Evolutionary conservation across 2,329 filamentous ascomycete genomes (phyloP).

Genomic region (Microcyclospora pomicola): DNA sequence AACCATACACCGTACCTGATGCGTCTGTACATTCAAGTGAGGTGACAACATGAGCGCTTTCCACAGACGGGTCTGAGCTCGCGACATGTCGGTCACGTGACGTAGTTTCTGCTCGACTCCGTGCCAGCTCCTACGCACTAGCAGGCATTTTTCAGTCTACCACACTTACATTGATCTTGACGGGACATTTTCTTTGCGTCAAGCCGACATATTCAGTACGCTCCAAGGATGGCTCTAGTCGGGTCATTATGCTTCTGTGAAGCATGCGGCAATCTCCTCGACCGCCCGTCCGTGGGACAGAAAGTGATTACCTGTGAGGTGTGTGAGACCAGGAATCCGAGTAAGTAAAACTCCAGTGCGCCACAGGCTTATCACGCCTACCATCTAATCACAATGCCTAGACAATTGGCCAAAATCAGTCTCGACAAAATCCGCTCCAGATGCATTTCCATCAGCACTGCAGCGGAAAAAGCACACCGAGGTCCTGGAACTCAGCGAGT

Average conservation of each 20-base stretch:
- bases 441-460: conserved; percentile 80
- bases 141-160: too few relatives aligned
- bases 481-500: conserved; percentile 65
- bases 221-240: conserved; percentile 61
- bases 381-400: conserved; percentile 20
- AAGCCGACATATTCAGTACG: background rate
- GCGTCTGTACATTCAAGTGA: too few relatives aligned
- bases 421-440: conserved; percentile 70
- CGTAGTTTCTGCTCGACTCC: too few relatives aligned
- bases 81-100: too few relatives aligned
- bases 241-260: conserved; percentile 87
- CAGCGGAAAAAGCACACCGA: conserved; percentile 68
- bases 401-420: conserved; percentile 65
- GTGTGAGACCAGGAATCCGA: conserved; percentile 74
- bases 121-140: too few relatives aligned
- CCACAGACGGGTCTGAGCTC: too few relatives aligned
- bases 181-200: too few relatives aligned
- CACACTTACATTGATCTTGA: too few relatives aligned
- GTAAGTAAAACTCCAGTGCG: conserved; percentile 30
- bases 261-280: conserved; percentile 81
- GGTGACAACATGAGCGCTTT: too few relatives aligned
- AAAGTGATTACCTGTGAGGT: conserved; percentile 72
- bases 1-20: too few relatives aligned
- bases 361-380: background rate
- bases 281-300: conserved; percentile 55